These are phyloP conservation scores for Mortierella sp. DNA, from an alignment of 371 early-diverging fungal species.

Conservation along the genomic window DNA sequence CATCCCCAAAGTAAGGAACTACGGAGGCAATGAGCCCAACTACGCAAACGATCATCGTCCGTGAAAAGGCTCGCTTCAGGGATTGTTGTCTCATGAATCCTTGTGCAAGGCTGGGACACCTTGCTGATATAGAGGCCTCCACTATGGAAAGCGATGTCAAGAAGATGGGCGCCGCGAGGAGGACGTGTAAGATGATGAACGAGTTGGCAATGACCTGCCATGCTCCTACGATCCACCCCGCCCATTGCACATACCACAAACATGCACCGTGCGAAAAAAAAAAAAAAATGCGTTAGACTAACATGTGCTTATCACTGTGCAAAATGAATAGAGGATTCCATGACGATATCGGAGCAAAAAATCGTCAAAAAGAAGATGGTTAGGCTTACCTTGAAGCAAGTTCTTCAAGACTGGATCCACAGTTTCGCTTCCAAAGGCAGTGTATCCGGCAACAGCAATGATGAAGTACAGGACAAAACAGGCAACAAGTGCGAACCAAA, in stretches of 20 bases:
- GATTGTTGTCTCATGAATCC: constrained; percentile 43
- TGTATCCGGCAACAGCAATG: constrained; percentile 80
- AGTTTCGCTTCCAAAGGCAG: constrained; percentile 76
- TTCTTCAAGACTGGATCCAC: constrained; percentile 77
- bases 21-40: constrained; percentile 63
- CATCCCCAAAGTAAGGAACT: constrained; percentile 77
- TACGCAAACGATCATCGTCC: constrained; percentile 57
- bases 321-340: not conserved
- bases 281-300: not conserved
- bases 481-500: constrained; percentile 70
- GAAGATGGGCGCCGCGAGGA: constrained; percentile 64
- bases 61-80: constrained; percentile 57
- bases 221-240: constrained; percentile 18
- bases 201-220: constrained; percentile 29
- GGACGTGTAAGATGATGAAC: constrained; percentile 61
- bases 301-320: too few species aligned
- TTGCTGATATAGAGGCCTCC: constrained; percentile 25
- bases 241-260: not conserved
- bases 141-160: constrained; percentile 61
- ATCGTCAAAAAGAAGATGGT: too few species aligned
- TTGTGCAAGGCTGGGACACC: constrained; percentile 8
- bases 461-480: constrained; percentile 78
- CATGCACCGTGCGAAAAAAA: not conserved
- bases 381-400: constrained; percentile 63
- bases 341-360: too few species aligned